Percentiles rank a stretch among this genome's conserved stretches.
Evolutionary conservation across 2,329 filamentous ascomycete genomes (phyloP).

Genomic region (Xylariaceae sp.): DNA sequence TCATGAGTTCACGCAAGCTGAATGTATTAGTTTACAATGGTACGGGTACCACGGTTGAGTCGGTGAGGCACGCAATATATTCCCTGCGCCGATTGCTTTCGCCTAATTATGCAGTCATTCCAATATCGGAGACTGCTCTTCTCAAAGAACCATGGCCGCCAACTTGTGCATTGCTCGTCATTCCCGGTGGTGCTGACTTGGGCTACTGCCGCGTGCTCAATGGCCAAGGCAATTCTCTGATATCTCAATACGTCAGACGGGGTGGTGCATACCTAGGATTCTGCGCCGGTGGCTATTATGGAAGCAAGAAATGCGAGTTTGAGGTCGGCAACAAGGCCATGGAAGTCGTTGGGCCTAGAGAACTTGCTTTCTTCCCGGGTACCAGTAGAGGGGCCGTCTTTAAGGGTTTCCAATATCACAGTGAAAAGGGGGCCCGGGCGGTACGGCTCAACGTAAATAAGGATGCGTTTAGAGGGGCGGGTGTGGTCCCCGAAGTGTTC

Average conservation of each 20-base stretch:
- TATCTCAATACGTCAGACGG: constrained; percentile 80
- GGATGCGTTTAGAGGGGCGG: constrained; percentile 53
- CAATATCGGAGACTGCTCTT: constrained; percentile 75
- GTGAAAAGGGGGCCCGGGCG: constrained; percentile 80
- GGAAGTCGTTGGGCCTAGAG: constrained; percentile 83
- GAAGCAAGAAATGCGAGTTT: constrained; percentile 80
- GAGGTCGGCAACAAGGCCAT: constrained; percentile 80
- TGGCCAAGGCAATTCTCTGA: constrained; percentile 82
- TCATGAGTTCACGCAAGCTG: constrained; percentile 70
- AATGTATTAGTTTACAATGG: constrained; percentile 97
- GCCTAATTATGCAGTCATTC: constrained; percentile 90
- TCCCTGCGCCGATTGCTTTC: constrained; percentile 83
- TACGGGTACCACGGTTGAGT: constrained; percentile 82
- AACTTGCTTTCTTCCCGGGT: constrained; percentile 87
- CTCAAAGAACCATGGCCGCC: constrained; percentile 90
- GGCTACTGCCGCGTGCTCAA: constrained; percentile 89
- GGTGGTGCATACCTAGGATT: constrained; percentile 89
- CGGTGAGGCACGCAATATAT: constrained; percentile 86
- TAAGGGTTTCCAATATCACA: constrained; percentile 85
- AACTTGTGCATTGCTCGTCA: constrained; percentile 84
- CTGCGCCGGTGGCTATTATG: constrained; percentile 95
- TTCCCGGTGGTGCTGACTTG: constrained; percentile 92
- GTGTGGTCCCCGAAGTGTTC: constrained; percentile 63
- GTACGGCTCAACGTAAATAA: constrained; percentile 67
- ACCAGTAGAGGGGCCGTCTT: constrained; percentile 86